phyloP scores from a whole-genome alignment of 2,329 filamentous ascomycete genomes.

The Stylonectria norvegica region DNA sequence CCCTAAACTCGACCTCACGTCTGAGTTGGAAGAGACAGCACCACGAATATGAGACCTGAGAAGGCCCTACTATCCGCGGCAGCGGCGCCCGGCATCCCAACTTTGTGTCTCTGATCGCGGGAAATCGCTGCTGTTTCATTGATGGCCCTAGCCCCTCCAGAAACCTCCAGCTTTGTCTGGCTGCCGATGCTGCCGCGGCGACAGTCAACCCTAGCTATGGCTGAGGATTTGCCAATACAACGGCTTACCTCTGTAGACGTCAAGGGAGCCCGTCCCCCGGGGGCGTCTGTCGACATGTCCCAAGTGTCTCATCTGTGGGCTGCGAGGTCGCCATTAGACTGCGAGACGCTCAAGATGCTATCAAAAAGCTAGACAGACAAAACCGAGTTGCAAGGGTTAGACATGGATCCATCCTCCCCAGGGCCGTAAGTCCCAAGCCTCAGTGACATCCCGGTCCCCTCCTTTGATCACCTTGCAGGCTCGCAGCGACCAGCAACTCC shows the following conservation, averaged over 20 bases:
- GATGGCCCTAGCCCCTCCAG: too few species aligned
- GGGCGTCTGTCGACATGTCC: conserved; percentile 13
- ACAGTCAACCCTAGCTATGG: too few species aligned
- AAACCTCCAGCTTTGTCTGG: too few species aligned
- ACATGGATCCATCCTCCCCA: conserved; percentile 21
- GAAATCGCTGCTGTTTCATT: conserved; percentile 1
- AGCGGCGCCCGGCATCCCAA: not conserved
- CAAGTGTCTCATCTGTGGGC: conserved; percentile 23
- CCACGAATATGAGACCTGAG: conserved; percentile 11
- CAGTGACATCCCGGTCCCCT: conserved; percentile 22
- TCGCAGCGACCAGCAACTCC: conserved; percentile 21
- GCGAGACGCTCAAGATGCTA: conserved; percentile 18
- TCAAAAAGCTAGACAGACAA: conserved; percentile 16
- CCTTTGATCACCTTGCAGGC: conserved; percentile 27
- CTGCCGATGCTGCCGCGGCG: conserved; percentile 9
- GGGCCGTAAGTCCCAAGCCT: conserved; percentile 17
- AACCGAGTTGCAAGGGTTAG: conserved; percentile 17
- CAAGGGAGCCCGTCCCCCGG: too few species aligned
- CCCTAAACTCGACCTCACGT: conserved; percentile 27
- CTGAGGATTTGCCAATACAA: too few species aligned
- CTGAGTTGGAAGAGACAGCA: conserved; percentile 18
- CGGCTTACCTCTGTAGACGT: too few species aligned
- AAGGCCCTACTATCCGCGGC: not conserved
- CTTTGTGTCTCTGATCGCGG: not conserved
- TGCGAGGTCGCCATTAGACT: conserved; percentile 15